Evolutionary conservation across 2,329 filamentous ascomycete genomes (phyloP), one percentile per base, ranked within the genome.

Genomic region (Penicillium capsulatum): DNA sequence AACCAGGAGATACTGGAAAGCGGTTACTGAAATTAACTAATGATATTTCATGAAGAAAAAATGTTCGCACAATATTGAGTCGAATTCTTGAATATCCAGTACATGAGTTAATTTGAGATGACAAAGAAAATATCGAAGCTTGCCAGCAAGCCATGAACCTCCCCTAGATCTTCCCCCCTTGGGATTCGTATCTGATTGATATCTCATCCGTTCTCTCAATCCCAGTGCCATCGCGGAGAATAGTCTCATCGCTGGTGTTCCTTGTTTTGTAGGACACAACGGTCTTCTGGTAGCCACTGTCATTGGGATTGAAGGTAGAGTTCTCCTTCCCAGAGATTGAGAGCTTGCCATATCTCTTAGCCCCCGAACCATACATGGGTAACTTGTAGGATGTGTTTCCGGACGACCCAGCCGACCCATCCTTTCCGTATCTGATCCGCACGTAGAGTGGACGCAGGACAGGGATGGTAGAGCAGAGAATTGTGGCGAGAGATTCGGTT

Each of bases 201-300:
- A 54, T 32, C 32, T 52, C 50, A 27, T 55, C 52, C 7, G 45
- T 55, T n/a, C 50, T 42, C 22, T 47, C 50, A 34, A 55, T 55
- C 1, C 45, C 50, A 4, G 48, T 47, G 5, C 38, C 48, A 10
- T 40, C 44, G 1, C 34, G 35, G 7, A 55, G 38, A 16, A 55
- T 55, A 29, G 40, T 34, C 36, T 55, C 50, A 22, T 54, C 37
- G 11, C 52, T 54, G 3, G 29, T 31, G 14, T 51, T 43, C 6
- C 36, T 40, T 2, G 13, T 20, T 9, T 20, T 29, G 19, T 36
- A 35, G 4, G 42, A 30, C 10, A 40, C 39, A 5, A 35, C 17
- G 7, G 27, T 40, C 26, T 24, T 41, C 15, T 40, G 34, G 14
- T 41, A 32, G 11, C 33, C 16, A 4, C 14, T 38, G 5, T 17